Evolutionary conservation across 345 rosid species (phyloP).

Genomic region (Nasturtium officinale): DNA sequence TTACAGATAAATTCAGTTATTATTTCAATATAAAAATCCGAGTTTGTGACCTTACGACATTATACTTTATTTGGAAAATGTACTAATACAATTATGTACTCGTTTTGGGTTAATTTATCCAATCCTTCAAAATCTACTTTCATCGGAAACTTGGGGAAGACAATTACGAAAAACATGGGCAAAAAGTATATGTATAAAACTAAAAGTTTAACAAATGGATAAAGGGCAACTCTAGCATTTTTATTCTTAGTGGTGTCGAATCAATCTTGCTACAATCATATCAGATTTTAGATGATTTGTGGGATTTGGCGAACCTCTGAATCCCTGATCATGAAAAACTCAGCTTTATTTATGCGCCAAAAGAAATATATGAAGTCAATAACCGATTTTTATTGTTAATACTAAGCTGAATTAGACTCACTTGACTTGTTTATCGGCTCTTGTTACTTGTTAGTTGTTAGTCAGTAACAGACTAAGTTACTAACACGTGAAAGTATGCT

Average conservation of each 20-base stretch:
- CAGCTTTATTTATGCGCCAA: background rate
- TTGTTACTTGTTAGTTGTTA: background rate
- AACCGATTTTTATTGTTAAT: too few relatives aligned
- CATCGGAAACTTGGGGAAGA: background rate
- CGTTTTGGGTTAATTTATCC: background rate
- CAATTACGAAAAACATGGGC: background rate
- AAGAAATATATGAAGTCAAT: background rate
- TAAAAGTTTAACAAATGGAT: too few relatives aligned
- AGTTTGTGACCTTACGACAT: background rate
- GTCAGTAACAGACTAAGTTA: background rate
- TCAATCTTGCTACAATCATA: background rate
- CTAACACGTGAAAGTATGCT: background rate
- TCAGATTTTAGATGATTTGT: background rate
- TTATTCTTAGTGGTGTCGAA: background rate
- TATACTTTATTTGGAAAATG: background rate
- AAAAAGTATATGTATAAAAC: too few relatives aligned
- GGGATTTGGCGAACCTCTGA: background rate
- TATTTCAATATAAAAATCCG: background rate
- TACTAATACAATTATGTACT: background rate
- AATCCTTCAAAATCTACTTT: background rate
- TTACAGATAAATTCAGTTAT: background rate
- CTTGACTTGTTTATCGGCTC: background rate
- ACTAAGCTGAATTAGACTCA: background rate
- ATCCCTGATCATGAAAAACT: background rate
- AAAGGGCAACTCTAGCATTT: background rate